Evolutionary conservation across 331 rosid species (phyloP).

Genomic region (Saraca asoca): DNA sequence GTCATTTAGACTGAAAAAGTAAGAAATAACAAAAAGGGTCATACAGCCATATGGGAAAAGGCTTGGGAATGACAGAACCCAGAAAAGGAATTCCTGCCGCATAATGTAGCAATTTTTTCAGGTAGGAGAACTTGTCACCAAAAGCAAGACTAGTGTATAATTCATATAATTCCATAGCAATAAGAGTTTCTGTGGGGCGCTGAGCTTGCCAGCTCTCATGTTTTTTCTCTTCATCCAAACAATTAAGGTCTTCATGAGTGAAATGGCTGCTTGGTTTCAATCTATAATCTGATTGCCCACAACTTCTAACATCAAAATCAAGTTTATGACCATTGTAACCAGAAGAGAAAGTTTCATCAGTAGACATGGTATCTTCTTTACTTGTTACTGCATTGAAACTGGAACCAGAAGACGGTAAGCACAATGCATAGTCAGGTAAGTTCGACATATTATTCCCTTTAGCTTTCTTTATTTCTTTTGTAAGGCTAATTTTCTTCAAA

Average conservation of each 20-base stretch:
- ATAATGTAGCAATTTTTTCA: constrained; percentile 7
- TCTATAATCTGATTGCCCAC: neutral
- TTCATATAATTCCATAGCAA: neutral
- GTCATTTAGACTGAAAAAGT: neutral
- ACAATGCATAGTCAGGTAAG: constrained; percentile 6
- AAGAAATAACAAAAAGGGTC: constrained; percentile 12
- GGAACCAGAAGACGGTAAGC: constrained; percentile 24
- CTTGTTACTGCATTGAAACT: constrained; percentile 3
- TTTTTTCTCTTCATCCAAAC: neutral
- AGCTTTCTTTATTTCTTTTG: constrained; percentile 15
- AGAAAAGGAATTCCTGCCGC: constrained; percentile 1
- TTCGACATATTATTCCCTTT: constrained; percentile 16
- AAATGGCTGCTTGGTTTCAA: constrained; percentile 16
- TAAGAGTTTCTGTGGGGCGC: constrained; percentile 11
- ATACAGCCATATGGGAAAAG: constrained; percentile 39
- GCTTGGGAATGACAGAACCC: constrained; percentile 16
- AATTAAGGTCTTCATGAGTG: constrained; percentile 12
- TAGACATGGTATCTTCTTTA: constrained; percentile 17
- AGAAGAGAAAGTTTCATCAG: constrained; percentile 15
- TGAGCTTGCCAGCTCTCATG: constrained; percentile 7
- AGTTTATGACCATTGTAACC: constrained; percentile 13
- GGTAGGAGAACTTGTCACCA: constrained; percentile 23
- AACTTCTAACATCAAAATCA: constrained; percentile 21
- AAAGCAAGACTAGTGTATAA: neutral
- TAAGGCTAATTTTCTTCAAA: constrained; percentile 8